Evolutionary conservation across 1,139 yeast genomes (phyloP).

Genomic region (Zygosaccharomyces sapae): DNA sequence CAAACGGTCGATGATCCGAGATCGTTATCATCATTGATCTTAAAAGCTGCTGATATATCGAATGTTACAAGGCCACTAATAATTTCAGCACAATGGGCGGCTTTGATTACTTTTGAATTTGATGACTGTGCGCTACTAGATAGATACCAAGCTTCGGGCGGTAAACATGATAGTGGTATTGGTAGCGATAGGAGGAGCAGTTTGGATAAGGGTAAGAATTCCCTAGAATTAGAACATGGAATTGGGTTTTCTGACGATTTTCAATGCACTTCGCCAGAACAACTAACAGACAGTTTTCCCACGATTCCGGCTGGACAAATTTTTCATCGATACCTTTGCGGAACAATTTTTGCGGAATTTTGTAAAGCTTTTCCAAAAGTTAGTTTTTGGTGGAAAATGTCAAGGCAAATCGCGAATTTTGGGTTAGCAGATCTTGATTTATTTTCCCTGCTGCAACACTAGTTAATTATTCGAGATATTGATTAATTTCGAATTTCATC

Average conservation of each 20-base stretch:
- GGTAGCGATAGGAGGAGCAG: too few relatives aligned
- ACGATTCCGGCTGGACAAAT: slow-evolving; percentile 67
- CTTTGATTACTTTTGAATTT: slow-evolving; percentile 70
- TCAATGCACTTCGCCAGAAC: slow-evolving; percentile 21
- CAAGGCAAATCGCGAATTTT: slow-evolving; percentile 39
- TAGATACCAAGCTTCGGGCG: slow-evolving; percentile 4
- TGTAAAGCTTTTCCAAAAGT: slow-evolving; percentile 55
- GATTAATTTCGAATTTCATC: background rate
- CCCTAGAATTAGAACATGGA: slow-evolving; percentile 24
- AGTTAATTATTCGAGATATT: background rate
- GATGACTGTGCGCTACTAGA: slow-evolving; percentile 54
- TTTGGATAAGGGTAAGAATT: slow-evolving; percentile 26
- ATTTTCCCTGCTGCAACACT: background rate
- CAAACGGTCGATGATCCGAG: slow-evolving; percentile 30
- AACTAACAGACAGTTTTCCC: slow-evolving; percentile 41
- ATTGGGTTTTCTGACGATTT: slow-evolving; percentile 31
- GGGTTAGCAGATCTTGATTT: slow-evolving; percentile 33
- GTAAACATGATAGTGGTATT: slow-evolving; percentile 6
- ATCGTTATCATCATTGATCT: slow-evolving; percentile 58
- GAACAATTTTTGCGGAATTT: slow-evolving; percentile 66
- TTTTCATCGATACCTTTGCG: slow-evolving; percentile 81
- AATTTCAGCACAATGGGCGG: slow-evolving; percentile 84
- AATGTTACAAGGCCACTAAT: slow-evolving; percentile 79
- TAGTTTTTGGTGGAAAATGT: slow-evolving; percentile 44
- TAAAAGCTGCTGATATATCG: slow-evolving; percentile 92